Conservation (phyloP, 345 rosid genomes). For the Draba incana region DNA sequence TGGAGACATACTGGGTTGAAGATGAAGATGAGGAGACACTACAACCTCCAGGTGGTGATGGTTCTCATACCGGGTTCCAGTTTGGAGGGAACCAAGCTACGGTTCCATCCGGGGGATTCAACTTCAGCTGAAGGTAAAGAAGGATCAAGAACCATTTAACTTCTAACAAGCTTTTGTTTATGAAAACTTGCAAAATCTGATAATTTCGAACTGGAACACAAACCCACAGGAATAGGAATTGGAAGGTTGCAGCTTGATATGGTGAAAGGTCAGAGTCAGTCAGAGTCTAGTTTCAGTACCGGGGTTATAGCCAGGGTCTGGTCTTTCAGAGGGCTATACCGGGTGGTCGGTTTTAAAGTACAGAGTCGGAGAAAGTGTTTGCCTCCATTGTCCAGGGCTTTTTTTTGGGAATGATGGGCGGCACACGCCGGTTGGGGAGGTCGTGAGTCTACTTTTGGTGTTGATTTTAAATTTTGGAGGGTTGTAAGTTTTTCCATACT, state of each 20-base stretch:
- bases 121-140: constrained; percentile 55
- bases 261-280: constrained; percentile 34
- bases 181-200: constrained; percentile 24
- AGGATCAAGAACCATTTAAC: constrained; percentile 6
- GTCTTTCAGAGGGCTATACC: constrained; percentile 1
- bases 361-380: constrained; percentile 22
- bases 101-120: constrained; percentile 83
- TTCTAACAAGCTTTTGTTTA: not conserved
- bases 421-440: constrained; percentile 7
- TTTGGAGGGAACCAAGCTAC: constrained; percentile 64
- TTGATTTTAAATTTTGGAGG: constrained; percentile 19
- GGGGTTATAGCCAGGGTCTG: constrained; percentile 1
- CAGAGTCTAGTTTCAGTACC: constrained; percentile 26
- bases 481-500: not conserved
- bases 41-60: constrained; percentile 65
- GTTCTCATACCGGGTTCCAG: constrained; percentile 57
- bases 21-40: constrained; percentile 77
- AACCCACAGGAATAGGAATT: constrained; percentile 21
- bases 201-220: constrained; percentile 14
- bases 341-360: constrained; percentile 26
- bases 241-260: constrained; percentile 23
- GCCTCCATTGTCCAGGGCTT: constrained; percentile 26
- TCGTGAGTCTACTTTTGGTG: constrained; percentile 21
- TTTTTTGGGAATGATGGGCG: constrained; percentile 1
- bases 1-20: constrained; percentile 84